Evolutionary conservation across 805 yeast genomes (phyloP), one percentile per base, ranked within the genome.

Genomic region (Yarrowia sp.): DNA sequence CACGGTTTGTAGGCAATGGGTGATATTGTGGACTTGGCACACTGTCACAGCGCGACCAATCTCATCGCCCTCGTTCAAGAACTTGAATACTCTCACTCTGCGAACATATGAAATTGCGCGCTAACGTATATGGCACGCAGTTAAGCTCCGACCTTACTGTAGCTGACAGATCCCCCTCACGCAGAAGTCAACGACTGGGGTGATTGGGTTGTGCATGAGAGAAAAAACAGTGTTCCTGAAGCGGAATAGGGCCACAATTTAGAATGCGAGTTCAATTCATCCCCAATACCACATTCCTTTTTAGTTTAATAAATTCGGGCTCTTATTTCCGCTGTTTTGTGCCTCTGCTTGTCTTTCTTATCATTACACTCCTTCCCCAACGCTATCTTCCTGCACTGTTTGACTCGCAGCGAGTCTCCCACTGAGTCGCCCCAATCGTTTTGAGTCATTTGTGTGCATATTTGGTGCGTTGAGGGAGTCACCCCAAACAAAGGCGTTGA

Each of bases 361-460:
- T 48, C 41, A 11, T 17, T 15, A 8, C 41, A 13, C 28, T 48
- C 15, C 8, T 33, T 18, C 55, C 22, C 31, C 53, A 47, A 47
- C 39, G 39, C 28, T 32, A 47, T 32, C 53, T 47, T 3, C 42
- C 41, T 48, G 55, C 55, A 48, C 17, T n/a, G 32, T 48, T 41
- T 48, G 55, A 48, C 55, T 48, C 55, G n/a, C 55, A 8, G 41
- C 31, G 55, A 48, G 41, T 48, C 55, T 28, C 31, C 32, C n/a
- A 11, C 41, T 33, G 55, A 48, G 55, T 48, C 55, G 55, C 55
- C 55, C 55, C 55, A 48, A 48, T 13, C 41, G 18, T 10, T 18
- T 48, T 48, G 55, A 48, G 55, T 48, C 55, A 48, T 48, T 48
- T 48, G 32, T 35, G 41, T 48, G 55, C 55, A 48, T 33, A 35